A percentile compares a stretch with the other conserved stretches of the same genome.
phyloP scores from a whole-genome alignment of 306 rosid genomes.

The Oxytropis ochrocephala region DNA sequence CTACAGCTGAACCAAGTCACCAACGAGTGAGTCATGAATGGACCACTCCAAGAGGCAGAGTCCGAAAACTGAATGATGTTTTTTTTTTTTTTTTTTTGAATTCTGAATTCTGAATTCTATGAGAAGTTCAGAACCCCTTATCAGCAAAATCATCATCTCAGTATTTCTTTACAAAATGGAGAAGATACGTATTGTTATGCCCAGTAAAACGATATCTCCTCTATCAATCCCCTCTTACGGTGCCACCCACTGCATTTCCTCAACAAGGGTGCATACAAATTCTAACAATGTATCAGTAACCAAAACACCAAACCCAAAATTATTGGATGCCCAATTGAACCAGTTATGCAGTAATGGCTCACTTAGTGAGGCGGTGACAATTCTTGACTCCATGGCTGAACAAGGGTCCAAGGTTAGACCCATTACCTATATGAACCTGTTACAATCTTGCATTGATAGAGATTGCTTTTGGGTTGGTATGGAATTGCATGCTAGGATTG shows the following conservation, averaged over 20 bases:
- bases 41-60: not conserved
- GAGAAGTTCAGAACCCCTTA: not conserved
- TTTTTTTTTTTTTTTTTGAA: too few relatives aligned
- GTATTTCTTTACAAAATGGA: slow-evolving; percentile 23
- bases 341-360: slow-evolving; percentile 50
- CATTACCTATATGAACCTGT: slow-evolving; percentile 50
- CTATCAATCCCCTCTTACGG: slow-evolving; percentile 22
- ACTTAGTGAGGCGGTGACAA: slow-evolving; percentile 47
- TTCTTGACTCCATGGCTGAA: slow-evolving; percentile 57
- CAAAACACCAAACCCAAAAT: slow-evolving; percentile 18
- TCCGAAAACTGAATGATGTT: not conserved
- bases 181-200: slow-evolving; percentile 40
- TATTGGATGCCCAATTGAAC: slow-evolving; percentile 41
- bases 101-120: not conserved
- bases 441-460: slow-evolving; percentile 68
- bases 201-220: slow-evolving; percentile 38
- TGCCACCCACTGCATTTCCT: slow-evolving; percentile 26
- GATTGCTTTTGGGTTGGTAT: slow-evolving; percentile 60
- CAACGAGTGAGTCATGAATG: not conserved
- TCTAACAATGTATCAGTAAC: slow-evolving; percentile 27
- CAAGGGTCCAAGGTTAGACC: slow-evolving; percentile 52
- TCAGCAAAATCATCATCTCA: not conserved
- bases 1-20: not conserved
- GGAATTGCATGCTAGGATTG: slow-evolving; percentile 61
- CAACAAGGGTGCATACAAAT: slow-evolving; percentile 26